Percentiles rank a stretch among this genome's conserved stretches.
Evolutionary conservation across 139 green algal species (phyloP).

Genomic region (Coelastrella sp.): DNA sequence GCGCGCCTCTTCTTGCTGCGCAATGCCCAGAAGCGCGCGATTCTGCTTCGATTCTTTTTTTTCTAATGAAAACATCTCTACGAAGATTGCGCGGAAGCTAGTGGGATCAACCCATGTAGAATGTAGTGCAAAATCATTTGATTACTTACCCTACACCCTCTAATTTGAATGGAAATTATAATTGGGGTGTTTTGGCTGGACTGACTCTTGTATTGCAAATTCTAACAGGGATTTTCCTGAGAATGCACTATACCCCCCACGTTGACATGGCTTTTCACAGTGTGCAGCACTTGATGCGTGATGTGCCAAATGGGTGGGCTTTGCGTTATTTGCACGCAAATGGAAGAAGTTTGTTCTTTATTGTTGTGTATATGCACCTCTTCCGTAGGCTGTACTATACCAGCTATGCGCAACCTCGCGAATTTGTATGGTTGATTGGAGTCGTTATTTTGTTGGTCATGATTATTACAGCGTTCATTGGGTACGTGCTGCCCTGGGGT

Average conservation of each 20-base stretch:
- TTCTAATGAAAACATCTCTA: slow-evolving; percentile 49
- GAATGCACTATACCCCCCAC: slow-evolving; percentile 1
- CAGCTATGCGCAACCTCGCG: slow-evolving; percentile 68
- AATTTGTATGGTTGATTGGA: slow-evolving; percentile 72
- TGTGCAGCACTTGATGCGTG: slow-evolving; percentile 65
- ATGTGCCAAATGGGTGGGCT: slow-evolving; percentile 73
- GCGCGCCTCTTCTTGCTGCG: too few species aligned
- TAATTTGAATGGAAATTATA: slow-evolving; percentile 53
- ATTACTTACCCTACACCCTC: slow-evolving; percentile 38
- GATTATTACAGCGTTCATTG: slow-evolving; percentile 76
- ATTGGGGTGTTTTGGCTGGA: slow-evolving; percentile 38
- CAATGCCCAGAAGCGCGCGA: not conserved
- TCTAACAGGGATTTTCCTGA: not conserved
- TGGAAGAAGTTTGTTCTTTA: not conserved
- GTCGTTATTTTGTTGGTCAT: slow-evolving; percentile 76
- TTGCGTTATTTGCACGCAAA: slow-evolving; percentile 49
- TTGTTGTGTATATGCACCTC: slow-evolving; percentile 10
- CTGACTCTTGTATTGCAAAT: slow-evolving; percentile 8
- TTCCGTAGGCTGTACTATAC: slow-evolving; percentile 74
- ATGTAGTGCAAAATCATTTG: slow-evolving; percentile 43
- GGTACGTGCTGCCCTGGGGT: slow-evolving; percentile 73
- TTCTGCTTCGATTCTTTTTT: slow-evolving; percentile 37
- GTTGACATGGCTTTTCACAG: slow-evolving; percentile 17
- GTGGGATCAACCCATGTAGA: slow-evolving; percentile 43
- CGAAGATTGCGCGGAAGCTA: slow-evolving; percentile 45